These are phyloP conservation scores for Colletotrichum sansevieriae DNA, from an alignment of 2,329 filamentous ascomycete species.

Conservation along the genomic window DNA sequence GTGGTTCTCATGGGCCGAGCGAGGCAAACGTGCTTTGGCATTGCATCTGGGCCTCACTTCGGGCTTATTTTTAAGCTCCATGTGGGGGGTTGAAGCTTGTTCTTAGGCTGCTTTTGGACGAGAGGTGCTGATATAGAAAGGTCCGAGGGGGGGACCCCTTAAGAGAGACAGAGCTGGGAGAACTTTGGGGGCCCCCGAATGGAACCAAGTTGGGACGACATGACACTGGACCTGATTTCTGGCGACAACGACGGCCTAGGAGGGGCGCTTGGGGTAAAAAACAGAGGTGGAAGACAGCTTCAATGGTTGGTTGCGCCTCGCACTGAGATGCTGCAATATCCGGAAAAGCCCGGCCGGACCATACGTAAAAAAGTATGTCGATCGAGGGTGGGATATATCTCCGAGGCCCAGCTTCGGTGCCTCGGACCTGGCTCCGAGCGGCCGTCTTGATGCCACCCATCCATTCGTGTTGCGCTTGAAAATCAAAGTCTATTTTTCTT, in stretches of 20 bases:
- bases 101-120: background rate
- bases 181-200: conserved; percentile 10
- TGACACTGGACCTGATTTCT: background rate
- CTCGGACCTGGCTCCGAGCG: conserved; percentile 32
- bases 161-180: background rate
- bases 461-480: conserved; percentile 3
- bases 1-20: conserved; percentile 25
- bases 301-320: background rate
- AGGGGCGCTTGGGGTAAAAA: background rate
- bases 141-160: background rate
- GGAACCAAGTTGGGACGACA: conserved; percentile 23
- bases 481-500: conserved; percentile 36
- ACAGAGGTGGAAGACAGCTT: background rate
- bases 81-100: conserved; percentile 20
- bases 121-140: background rate
- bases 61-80: conserved; percentile 3
- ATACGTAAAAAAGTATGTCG: conserved; percentile 19
- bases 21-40: conserved; percentile 23
- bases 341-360: conserved; percentile 14
- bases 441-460: background rate
- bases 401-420: conserved; percentile 24
- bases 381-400: conserved; percentile 20
- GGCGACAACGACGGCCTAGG: background rate
- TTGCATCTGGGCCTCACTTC: conserved; percentile 24
- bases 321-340: conserved; percentile 1